Conservation (phyloP, 2,329 filamentous ascomycete species). For the Clarireedia homoeocarpa region DNA sequence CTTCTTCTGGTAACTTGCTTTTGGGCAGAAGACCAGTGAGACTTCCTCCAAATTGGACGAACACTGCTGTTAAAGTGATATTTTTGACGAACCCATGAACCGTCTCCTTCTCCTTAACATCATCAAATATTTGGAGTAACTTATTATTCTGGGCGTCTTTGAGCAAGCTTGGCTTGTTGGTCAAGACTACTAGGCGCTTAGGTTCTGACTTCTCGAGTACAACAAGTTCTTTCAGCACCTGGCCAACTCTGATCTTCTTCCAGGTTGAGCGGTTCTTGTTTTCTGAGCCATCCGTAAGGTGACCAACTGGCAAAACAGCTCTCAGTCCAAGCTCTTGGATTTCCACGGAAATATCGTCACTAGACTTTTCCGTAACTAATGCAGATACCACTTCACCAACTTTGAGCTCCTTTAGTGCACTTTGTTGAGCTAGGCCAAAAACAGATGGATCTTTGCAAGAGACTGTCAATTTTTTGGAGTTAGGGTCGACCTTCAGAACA, state of each 20-base stretch:
- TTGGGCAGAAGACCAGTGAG: slow-evolving; percentile 75
- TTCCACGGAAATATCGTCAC: slow-evolving; percentile 69
- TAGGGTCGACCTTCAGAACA: slow-evolving; percentile 70
- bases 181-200: slow-evolving; percentile 67
- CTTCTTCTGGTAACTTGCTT: slow-evolving; percentile 65
- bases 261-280: slow-evolving; percentile 71
- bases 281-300: slow-evolving; percentile 76
- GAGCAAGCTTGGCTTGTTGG: slow-evolving; percentile 76
- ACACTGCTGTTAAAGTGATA: slow-evolving; percentile 72
- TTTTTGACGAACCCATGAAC: slow-evolving; percentile 79
- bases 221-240: slow-evolving; percentile 72
- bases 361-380: slow-evolving; percentile 73
- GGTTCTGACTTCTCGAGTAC: slow-evolving; percentile 79
- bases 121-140: slow-evolving; percentile 63
- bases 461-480: slow-evolving; percentile 66
- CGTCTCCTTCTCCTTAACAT: slow-evolving; percentile 60
- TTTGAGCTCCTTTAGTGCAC: slow-evolving; percentile 64
- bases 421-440: slow-evolving; percentile 68
- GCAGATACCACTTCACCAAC: slow-evolving; percentile 70
- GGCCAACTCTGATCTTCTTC: slow-evolving; percentile 77
- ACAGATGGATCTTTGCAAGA: slow-evolving; percentile 86
- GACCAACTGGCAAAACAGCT: slow-evolving; percentile 66
- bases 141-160: slow-evolving; percentile 64
- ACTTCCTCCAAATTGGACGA: slow-evolving; percentile 78
- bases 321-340: slow-evolving; percentile 67